Base-by-base conservation (phyloP, 176 grass and related monocot genomes). In the Aechmea fasciata region DNA sequence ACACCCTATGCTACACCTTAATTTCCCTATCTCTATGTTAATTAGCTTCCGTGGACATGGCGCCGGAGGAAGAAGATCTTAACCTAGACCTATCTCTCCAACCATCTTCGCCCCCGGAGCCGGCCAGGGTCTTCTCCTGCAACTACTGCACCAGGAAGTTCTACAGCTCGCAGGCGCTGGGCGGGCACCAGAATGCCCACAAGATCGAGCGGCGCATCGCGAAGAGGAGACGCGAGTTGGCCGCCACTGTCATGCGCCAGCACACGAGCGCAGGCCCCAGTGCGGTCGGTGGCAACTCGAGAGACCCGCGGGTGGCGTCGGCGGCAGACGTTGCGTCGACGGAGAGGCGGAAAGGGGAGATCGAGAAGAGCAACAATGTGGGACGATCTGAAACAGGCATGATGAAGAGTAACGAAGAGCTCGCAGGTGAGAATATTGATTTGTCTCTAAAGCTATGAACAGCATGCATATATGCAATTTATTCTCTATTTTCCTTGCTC, bases 141-240 rank as follows among this genome's bases (percentile, higher is more conserved):
- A 69, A 72, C 88, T 96, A 96, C 76, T 91, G 91, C 66, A 64
- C 83, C 67, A 85, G 82, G 66, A 96, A 88, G 81, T 96, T 96
- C 66, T 74, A 79, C 69, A 86, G 82, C 55, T 96, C 91, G n/a
- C 91, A 96, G 74, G 91, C 91, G 47, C 83, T 96, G 47, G 91
- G 91, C 18, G 91, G 88, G 18, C 91, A 96, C 72, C 91, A 96
- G 88, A 96, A 96, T 55, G 91, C 88, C 47, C 91, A 96, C 87
- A 96, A 96, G 82, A 75, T 86, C 50, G 88, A 96, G 80, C 77
- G 85, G 55, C 86, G 88, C 81, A 70, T 87, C 67, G 82, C 78
- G 67, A 91, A 84, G 73, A 82, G 81, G 57, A 79, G 63, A 0
- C 63, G 75, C 6, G 84, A 87, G 79, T 70, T 82, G 15, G 78